Evolutionary conservation across 139 green algal species (phyloP).

Genomic region (Coelastrella sp.): DNA sequence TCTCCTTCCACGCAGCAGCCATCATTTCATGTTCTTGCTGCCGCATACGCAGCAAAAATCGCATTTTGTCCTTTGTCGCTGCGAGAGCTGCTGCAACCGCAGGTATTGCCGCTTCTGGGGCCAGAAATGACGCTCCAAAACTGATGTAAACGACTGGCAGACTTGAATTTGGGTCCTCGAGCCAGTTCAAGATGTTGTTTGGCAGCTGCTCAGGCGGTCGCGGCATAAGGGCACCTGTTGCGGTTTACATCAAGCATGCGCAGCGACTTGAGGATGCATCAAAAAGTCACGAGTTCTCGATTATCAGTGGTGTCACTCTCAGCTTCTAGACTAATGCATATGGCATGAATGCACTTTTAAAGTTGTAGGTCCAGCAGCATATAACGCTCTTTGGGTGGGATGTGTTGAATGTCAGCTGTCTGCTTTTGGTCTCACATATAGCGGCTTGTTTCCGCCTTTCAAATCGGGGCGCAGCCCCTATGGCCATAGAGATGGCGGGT

Average conservation of each 20-base stretch:
- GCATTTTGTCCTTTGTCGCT: neutral
- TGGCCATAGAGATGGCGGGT: no score
- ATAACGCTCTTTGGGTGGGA: no score
- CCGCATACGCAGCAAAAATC: slow-evolving; percentile 22
- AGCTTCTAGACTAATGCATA: no score
- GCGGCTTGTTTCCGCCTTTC: no score
- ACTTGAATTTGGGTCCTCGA: neutral
- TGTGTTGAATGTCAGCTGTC: no score
- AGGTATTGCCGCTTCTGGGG: slow-evolving; percentile 3
- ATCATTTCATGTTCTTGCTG: neutral
- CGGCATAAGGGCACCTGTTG: slow-evolving; percentile 30
- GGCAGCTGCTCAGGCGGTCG: slow-evolving; percentile 10
- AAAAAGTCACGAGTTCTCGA: no score
- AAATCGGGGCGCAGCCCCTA: no score
- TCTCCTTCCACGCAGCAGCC: neutral
- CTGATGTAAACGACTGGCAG: slow-evolving; percentile 35
- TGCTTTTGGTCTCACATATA: no score
- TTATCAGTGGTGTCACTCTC: no score
- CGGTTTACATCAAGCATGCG: neutral
- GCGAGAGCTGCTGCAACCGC: neutral
- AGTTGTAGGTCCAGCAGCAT: no score
- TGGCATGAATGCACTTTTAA: no score
- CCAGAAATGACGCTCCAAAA: slow-evolving; percentile 37
- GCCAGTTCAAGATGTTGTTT: neutral
- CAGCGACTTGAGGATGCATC: no score